Evolutionary conservation across 305 asterid genomes (phyloP).

Genomic region (Fraxinus paxiana): DNA sequence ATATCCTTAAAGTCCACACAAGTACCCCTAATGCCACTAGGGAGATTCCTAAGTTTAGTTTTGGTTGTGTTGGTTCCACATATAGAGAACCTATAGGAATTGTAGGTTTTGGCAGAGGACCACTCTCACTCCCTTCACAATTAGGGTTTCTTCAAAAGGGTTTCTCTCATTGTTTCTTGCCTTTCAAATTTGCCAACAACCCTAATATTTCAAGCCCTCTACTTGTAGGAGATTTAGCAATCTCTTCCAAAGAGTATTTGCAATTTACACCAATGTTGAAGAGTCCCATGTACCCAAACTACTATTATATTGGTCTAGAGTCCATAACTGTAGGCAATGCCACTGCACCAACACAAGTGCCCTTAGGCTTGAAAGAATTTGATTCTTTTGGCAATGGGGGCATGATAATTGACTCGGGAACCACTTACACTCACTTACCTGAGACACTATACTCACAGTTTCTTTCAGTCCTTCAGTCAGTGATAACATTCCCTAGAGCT

Average conservation of each 20-base stretch:
- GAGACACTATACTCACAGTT: constrained; percentile 54
- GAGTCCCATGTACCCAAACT: constrained; percentile 54
- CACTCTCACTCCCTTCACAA: constrained; percentile 76
- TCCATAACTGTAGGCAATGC: constrained; percentile 44
- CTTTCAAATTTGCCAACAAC: constrained; percentile 65
- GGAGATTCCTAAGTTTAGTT: constrained; percentile 45
- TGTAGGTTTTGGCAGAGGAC: constrained; percentile 70
- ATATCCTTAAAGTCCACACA: constrained; percentile 46
- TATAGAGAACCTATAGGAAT: constrained; percentile 73
- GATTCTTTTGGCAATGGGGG: constrained; percentile 66
- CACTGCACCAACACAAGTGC: constrained; percentile 27
- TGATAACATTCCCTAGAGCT: constrained; percentile 48
- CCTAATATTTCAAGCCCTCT: constrained; percentile 72
- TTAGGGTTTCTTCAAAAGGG: constrained; percentile 66
- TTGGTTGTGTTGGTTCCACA: constrained; percentile 60
- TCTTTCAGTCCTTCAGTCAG: constrained; percentile 33
- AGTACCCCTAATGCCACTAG: constrained; percentile 29
- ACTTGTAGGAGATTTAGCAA: constrained; percentile 58
- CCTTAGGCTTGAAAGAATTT: constrained; percentile 44
- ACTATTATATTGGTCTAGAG: constrained; percentile 64
- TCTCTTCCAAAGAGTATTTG: constrained; percentile 50
- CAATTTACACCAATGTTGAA: constrained; percentile 70
- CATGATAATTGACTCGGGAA: constrained; percentile 73
- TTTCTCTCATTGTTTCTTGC: constrained; percentile 74
- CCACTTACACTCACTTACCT: constrained; percentile 69